A percentile compares a stretch with the other conserved stretches of the same genome.
Evolutionary conservation across 176 grass and related monocot genomes (phyloP).

Genomic region (Lolium perenne): DNA sequence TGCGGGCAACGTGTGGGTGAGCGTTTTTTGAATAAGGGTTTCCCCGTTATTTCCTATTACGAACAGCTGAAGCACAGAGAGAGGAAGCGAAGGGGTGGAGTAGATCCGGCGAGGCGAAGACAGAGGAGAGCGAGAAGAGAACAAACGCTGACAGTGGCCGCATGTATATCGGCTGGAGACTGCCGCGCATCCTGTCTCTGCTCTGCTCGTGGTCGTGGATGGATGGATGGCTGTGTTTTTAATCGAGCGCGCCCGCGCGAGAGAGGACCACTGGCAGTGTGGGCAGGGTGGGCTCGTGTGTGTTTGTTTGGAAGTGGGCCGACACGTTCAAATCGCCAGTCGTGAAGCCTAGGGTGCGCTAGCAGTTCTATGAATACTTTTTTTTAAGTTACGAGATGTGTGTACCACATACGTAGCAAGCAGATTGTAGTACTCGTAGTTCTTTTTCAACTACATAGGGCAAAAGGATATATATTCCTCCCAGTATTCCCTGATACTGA

Average conservation of each 20-base stretch:
- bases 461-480: no score
- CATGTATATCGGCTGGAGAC: conserved; percentile 65
- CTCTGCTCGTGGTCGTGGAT: not conserved
- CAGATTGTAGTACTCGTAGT: no score
- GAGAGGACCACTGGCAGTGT: not conserved
- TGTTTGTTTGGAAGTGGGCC: conserved; percentile 9
- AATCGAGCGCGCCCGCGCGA: not conserved
- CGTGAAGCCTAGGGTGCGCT: not conserved
- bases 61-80: not conserved
- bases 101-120: conserved; percentile 49
- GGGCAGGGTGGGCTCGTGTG: not conserved
- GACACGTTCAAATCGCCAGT: not conserved
- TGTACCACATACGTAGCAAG: no score
- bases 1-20: conserved; percentile 68
- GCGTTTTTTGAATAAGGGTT: conserved; percentile 42
- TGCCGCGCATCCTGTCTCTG: conserved; percentile 28
- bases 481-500: no score
- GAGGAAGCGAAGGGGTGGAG: not conserved
- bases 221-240: no score
- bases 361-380: not conserved
- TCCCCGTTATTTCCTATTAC: not conserved
- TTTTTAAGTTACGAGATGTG: no score
- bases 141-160: conserved; percentile 59
- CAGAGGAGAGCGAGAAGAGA: conserved; percentile 45
- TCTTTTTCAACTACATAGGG: no score